phyloP scores from a whole-genome alignment of 192 early-diverging fungal species.

The Podila epicladia region DNA sequence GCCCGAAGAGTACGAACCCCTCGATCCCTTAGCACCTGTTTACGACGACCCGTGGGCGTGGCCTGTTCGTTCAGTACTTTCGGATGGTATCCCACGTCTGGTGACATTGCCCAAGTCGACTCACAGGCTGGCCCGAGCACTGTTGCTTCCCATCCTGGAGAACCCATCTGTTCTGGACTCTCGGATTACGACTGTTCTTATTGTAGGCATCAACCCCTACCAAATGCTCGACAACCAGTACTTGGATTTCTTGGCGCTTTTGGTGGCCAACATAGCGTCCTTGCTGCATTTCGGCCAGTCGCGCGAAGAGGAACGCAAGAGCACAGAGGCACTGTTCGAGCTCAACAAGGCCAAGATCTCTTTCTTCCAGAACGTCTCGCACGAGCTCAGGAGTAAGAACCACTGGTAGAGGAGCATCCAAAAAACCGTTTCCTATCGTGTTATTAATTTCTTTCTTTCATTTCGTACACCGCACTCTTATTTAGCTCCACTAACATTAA shows the following conservation, averaged over 20 bases:
- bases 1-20: slow-evolving; percentile 42
- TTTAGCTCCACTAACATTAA: slow-evolving; percentile 61
- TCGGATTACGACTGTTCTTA: slow-evolving; percentile 29
- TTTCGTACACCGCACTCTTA: neutral
- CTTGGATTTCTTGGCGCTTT: slow-evolving; percentile 39
- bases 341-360: slow-evolving; percentile 53
- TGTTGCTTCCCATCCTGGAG: slow-evolving; percentile 35
- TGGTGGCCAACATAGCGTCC: slow-evolving; percentile 41
- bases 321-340: slow-evolving; percentile 37
- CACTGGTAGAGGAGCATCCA: neutral
- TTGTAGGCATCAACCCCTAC: slow-evolving; percentile 44
- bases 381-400: slow-evolving; percentile 56
- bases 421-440: neutral
- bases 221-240: slow-evolving; percentile 41
- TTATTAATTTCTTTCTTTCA: neutral
- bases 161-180: slow-evolving; percentile 34
- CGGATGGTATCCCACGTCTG: slow-evolving; percentile 36
- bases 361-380: slow-evolving; percentile 55
- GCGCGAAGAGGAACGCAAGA: slow-evolving; percentile 50
- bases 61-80: slow-evolving; percentile 39
- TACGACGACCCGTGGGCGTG: slow-evolving; percentile 44
- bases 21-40: slow-evolving; percentile 17
- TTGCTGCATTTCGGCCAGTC: slow-evolving; percentile 36
- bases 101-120: slow-evolving; percentile 43
- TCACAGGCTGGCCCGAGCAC: slow-evolving; percentile 37